Evolutionary conservation across 2,329 filamentous ascomycete species (phyloP).

Genomic region (Sporothrix globosa): DNA sequence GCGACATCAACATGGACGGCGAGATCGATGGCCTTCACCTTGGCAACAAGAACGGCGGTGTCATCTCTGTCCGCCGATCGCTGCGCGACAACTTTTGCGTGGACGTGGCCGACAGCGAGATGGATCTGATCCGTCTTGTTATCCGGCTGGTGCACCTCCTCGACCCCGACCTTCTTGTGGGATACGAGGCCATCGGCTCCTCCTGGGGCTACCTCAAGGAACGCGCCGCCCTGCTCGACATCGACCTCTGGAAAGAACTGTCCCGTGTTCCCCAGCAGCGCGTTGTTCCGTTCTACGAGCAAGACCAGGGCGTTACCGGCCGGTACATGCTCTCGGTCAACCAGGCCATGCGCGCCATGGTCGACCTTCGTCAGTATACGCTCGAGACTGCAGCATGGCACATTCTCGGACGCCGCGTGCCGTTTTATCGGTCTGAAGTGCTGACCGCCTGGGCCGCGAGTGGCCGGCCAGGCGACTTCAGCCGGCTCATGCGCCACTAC

Average conservation of each 20-base stretch:
- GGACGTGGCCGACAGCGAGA: slow-evolving; percentile 78
- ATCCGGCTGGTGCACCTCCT: slow-evolving; percentile 80
- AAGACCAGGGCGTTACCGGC: slow-evolving; percentile 83
- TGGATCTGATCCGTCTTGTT: slow-evolving; percentile 82
- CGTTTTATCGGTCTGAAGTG: slow-evolving; percentile 79
- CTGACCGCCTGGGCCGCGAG: slow-evolving; percentile 82
- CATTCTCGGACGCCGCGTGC: slow-evolving; percentile 81
- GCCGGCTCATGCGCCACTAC: slow-evolving; percentile 79
- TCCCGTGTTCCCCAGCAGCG: slow-evolving; percentile 65
- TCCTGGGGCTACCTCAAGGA: slow-evolving; percentile 98
- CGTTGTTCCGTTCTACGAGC: slow-evolving; percentile 44
- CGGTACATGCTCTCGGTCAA: slow-evolving; percentile 97
- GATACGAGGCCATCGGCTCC: slow-evolving; percentile 89
- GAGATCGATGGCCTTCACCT: slow-evolving; percentile 35
- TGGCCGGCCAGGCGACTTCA: slow-evolving; percentile 67
- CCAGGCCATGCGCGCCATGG: slow-evolving; percentile 90
- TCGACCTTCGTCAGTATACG: slow-evolving; percentile 90
- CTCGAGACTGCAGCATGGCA: slow-evolving; percentile 97
- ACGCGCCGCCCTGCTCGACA: slow-evolving; percentile 81
- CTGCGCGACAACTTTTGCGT: slow-evolving; percentile 63
- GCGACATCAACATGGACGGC: slow-evolving; percentile 43
- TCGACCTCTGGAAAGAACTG: slow-evolving; percentile 87
- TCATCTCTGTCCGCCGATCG: slow-evolving; percentile 66
- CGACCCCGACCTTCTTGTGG: slow-evolving; percentile 91
- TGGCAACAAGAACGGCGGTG: slow-evolving; percentile 62